These are phyloP conservation scores for Pezicula rhizophila DNA, from an alignment of 2,329 filamentous ascomycete species.

Conservation along the genomic window DNA sequence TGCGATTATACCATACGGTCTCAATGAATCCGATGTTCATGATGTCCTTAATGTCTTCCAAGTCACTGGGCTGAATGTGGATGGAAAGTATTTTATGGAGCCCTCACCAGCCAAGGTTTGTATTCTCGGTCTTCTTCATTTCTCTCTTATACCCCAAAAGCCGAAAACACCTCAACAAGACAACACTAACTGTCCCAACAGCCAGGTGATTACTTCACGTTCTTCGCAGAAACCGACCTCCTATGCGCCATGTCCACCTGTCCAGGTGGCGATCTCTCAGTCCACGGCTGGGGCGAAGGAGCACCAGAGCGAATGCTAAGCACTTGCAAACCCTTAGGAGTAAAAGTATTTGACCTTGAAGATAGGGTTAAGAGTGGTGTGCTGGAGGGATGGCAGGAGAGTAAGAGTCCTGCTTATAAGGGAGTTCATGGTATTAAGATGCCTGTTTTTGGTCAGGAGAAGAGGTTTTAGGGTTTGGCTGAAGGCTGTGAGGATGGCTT, in stretches of 20 bases:
- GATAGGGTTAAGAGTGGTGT: slow-evolving; percentile 36
- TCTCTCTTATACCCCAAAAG: too few relatives aligned
- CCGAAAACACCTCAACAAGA: background rate
- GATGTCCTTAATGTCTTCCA: slow-evolving; percentile 86
- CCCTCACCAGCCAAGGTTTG: background rate
- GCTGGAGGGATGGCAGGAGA: slow-evolving; percentile 57
- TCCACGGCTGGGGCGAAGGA: slow-evolving; percentile 72
- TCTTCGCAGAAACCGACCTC: slow-evolving; percentile 75
- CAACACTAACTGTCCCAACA: slow-evolving; percentile 34
- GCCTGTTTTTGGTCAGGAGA: slow-evolving; percentile 15
- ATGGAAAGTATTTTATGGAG: slow-evolving; percentile 70
- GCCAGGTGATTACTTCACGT: slow-evolving; percentile 51
- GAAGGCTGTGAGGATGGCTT: too few relatives aligned
- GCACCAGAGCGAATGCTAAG: slow-evolving; percentile 63
- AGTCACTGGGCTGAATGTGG: slow-evolving; percentile 67
- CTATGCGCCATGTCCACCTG: slow-evolving; percentile 59
- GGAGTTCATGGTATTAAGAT: slow-evolving; percentile 58
- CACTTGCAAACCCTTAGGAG: slow-evolving; percentile 67
- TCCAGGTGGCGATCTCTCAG: slow-evolving; percentile 72
- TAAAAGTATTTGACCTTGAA: slow-evolving; percentile 63
- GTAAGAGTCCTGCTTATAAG: slow-evolving; percentile 53
- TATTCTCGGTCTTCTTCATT: background rate
- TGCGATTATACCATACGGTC: slow-evolving; percentile 61
- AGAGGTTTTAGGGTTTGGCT: background rate
- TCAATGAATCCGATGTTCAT: slow-evolving; percentile 71